A percentile compares a stretch with the other conserved stretches of the same genome.
Evolutionary conservation across 495 filamentous ascomycete genomes (phyloP).

Genomic region (Hyaloscypha hepaticicola): DNA sequence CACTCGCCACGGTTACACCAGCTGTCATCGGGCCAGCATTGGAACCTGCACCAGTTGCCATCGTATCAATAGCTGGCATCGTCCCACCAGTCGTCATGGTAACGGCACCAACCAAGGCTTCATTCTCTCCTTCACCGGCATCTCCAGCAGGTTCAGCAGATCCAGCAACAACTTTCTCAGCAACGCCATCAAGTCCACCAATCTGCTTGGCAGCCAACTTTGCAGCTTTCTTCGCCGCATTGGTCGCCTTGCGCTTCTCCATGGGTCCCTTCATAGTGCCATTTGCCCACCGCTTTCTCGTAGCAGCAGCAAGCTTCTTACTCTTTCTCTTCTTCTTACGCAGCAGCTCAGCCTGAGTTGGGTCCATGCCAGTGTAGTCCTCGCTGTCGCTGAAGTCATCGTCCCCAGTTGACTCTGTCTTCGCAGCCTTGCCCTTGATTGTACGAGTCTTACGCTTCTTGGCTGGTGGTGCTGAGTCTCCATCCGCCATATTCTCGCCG

Average conservation of each 20-base stretch:
- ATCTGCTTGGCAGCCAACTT: background rate
- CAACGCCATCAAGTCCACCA: background rate
- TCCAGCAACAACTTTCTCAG: too few relatives aligned
- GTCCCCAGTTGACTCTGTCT: background rate
- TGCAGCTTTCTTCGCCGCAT: constrained; percentile 16
- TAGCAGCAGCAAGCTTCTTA: background rate
- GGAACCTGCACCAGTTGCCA: too few relatives aligned
- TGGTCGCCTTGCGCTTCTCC: constrained; percentile 18
- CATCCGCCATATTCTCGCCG: background rate
- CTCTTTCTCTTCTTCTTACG: background rate
- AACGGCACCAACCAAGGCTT: too few relatives aligned
- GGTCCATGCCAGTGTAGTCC: background rate
- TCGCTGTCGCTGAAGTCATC: background rate
- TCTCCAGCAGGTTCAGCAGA: background rate
- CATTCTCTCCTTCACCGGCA: too few relatives aligned
- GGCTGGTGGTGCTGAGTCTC: background rate
- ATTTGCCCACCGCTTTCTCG: constrained; percentile 14
- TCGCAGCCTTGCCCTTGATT: constrained; percentile 2
- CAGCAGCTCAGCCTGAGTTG: background rate
- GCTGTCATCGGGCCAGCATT: too few relatives aligned
- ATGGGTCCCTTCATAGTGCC: constrained; percentile 19
- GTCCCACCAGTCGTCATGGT: too few relatives aligned
- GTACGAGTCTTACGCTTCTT: constrained; percentile 15
- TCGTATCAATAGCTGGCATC: too few relatives aligned
- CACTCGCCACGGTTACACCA: too few relatives aligned